Evolutionary conservation across 2,329 filamentous ascomycete species (phyloP).

Genomic region (Neophaeococcomyces mojaviensis): DNA sequence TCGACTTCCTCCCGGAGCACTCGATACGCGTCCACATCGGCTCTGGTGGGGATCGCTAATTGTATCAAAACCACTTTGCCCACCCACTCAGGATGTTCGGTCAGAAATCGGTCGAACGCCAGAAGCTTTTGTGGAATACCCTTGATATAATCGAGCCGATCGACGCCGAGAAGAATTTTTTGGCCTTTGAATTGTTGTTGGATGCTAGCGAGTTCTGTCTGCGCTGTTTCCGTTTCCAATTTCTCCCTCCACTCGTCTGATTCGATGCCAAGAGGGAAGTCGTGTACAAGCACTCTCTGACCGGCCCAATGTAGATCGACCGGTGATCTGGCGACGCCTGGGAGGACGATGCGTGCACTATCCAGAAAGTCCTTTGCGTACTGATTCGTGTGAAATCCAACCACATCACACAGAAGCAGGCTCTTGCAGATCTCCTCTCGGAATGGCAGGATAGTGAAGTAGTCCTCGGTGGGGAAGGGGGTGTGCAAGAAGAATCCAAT

Average conservation of each 20-base stretch:
- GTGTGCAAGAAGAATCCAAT: slow-evolving; percentile 96
- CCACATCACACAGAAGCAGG: slow-evolving; percentile 76
- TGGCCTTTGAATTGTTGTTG: slow-evolving; percentile 87
- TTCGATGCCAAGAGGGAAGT: too few species aligned
- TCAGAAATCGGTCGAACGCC: slow-evolving; percentile 84
- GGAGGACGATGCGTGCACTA: too few species aligned
- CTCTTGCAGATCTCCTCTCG: slow-evolving; percentile 74
- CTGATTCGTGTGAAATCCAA: slow-evolving; percentile 98
- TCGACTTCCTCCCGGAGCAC: slow-evolving; percentile 86
- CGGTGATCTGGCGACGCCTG: too few species aligned
- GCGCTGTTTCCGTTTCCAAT: too few species aligned
- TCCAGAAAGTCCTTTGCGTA: slow-evolving; percentile 89
- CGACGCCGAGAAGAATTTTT: slow-evolving; percentile 87
- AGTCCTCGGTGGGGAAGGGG: slow-evolving; percentile 85
- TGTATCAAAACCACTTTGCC: slow-evolving; percentile 90
- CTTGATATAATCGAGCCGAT: slow-evolving; percentile 94
- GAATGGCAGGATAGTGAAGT: slow-evolving; percentile 84
- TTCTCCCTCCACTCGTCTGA: too few species aligned
- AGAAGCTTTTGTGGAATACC: slow-evolving; percentile 91
- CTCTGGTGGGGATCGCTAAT: slow-evolving; percentile 73
- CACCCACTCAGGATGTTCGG: slow-evolving; percentile 86
- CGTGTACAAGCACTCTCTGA: too few species aligned
- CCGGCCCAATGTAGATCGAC: too few species aligned
- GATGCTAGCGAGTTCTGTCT: too few species aligned
- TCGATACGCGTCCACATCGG: slow-evolving; percentile 93